These are phyloP conservation scores for Adansonia rubrostipa DNA, from an alignment of 441 rosid genomes.

Conservation along the genomic window DNA sequence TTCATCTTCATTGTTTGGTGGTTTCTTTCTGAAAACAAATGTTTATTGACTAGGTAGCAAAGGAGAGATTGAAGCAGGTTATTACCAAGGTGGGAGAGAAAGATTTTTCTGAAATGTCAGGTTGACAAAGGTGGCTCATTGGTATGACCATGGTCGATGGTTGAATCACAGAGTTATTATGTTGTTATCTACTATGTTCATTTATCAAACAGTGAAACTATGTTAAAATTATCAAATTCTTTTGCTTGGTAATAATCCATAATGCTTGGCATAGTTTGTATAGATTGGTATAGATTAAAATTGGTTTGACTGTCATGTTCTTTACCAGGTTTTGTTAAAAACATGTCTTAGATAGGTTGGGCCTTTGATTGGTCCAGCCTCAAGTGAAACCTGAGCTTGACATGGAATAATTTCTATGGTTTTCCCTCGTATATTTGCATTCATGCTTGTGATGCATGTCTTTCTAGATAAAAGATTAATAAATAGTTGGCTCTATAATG, in stretches of 20 bases:
- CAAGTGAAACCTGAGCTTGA: neutral
- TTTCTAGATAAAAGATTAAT: slow-evolving; percentile 21
- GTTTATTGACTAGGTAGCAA: slow-evolving; percentile 63
- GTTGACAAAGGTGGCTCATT: neutral
- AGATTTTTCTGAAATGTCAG: slow-evolving; percentile 50
- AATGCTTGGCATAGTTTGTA: slow-evolving; percentile 3
- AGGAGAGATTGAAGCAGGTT: slow-evolving; percentile 74
- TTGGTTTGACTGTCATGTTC: slow-evolving; percentile 5
- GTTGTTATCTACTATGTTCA: slow-evolving; percentile 7
- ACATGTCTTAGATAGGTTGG: neutral
- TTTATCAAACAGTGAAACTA: neutral
- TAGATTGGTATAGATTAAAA: neutral
- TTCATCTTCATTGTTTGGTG: neutral
- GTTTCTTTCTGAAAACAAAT: slow-evolving; percentile 27
- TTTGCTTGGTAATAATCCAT: neutral
- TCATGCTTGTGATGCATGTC: slow-evolving; percentile 5
- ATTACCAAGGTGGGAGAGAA: slow-evolving; percentile 75
- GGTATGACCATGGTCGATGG: neutral
- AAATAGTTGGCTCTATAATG: slow-evolving; percentile 11
- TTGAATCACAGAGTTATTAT: neutral
- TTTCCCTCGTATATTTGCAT: slow-evolving; percentile 12
- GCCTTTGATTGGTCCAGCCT: neutral
- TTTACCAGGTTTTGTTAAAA: slow-evolving; percentile 13
- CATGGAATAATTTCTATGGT: slow-evolving; percentile 5
- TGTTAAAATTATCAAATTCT: slow-evolving; percentile 3